These are phyloP conservation scores for Lecanicillium sp. DNA, from an alignment of 2,329 filamentous ascomycete species.

Conservation along the genomic window DNA sequence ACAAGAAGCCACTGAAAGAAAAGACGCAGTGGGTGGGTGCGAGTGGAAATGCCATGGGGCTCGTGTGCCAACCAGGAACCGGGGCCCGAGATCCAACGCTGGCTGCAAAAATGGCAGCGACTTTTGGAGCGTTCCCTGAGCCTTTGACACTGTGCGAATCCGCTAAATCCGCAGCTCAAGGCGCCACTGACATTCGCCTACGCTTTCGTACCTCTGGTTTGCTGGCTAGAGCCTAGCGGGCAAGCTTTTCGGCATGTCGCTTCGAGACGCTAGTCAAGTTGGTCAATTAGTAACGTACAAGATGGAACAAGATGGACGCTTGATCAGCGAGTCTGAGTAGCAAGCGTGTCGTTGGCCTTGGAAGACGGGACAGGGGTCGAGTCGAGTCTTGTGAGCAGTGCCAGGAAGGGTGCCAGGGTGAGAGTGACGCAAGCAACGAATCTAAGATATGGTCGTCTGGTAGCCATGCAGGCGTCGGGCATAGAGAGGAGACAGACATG, in stretches of 20 bases:
- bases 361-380: neutral
- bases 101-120: too few species aligned
- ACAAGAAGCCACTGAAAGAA: neutral
- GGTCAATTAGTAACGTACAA: too few species aligned
- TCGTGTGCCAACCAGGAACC: neutral
- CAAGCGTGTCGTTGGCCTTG: neutral
- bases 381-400: neutral
- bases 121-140: too few species aligned
- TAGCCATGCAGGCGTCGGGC: neutral
- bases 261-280: slow-evolving; percentile 2
- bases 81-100: too few species aligned
- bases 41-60: neutral
- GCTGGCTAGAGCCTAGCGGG: too few species aligned
- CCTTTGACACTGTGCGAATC: too few species aligned
- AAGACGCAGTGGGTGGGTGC: slow-evolving; percentile 9
- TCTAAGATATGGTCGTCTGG: too few species aligned
- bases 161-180: too few species aligned
- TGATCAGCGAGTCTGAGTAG: slow-evolving; percentile 3
- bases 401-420: neutral
- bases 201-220: neutral
- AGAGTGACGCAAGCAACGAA: neutral
- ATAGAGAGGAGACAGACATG: neutral
- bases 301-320: slow-evolving; percentile 3
- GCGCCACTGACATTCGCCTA: neutral
- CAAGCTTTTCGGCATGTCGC: slow-evolving; percentile 12